These are phyloP conservation scores for Cladosporium oxysporum DNA, from an alignment of 2,329 filamentous ascomycete species.

Conservation along the genomic window DNA sequence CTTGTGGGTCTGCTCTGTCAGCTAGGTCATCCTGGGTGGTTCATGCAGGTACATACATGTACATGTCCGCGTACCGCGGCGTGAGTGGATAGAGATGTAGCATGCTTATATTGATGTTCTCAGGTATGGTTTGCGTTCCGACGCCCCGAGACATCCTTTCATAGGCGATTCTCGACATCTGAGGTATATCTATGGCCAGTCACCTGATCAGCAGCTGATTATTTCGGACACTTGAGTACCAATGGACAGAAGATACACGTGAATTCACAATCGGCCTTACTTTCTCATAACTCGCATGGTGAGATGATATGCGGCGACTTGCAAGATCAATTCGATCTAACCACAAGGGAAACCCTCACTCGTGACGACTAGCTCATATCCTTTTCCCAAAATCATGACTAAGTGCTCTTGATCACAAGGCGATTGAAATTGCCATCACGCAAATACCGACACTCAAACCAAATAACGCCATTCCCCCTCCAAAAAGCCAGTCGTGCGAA, in stretches of 20 bases:
- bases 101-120: no score
- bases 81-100: constrained; percentile 2
- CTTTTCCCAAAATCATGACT: background rate
- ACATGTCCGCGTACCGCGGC: background rate
- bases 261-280: background rate
- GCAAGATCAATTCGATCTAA: no score
- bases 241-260: no score
- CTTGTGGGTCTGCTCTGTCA: background rate
- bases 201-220: background rate
- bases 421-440: background rate
- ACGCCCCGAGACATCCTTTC: background rate
- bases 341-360: background rate
- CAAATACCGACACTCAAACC: background rate
- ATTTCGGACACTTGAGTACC: background rate
- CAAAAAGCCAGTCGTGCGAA: background rate
- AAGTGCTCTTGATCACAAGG: background rate
- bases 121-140: no score
- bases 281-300: background rate
- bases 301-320: background rate
- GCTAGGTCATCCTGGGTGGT: background rate
- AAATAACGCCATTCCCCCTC: background rate
- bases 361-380: background rate
- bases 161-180: no score
- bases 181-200: background rate
- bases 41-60: background rate